Evolutionary conservation across 2,329 filamentous ascomycete genomes (phyloP).

Genomic region (Aspergillus amoenus): DNA sequence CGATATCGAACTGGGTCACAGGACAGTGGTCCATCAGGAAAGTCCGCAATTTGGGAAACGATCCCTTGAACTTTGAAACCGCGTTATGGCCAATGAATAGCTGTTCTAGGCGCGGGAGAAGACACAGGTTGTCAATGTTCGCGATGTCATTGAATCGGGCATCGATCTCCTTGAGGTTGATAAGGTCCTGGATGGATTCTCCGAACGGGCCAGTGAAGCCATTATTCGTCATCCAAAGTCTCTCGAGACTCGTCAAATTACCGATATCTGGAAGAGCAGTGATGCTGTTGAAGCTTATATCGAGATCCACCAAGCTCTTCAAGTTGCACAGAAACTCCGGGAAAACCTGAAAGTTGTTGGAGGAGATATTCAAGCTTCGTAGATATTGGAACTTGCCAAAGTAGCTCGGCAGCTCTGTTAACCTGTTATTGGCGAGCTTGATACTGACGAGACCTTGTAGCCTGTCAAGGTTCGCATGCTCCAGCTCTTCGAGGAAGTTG

Average conservation of each 20-base stretch:
- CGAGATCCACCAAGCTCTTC: conserved; percentile 81
- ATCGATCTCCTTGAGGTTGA: conserved; percentile 83
- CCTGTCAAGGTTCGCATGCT: conserved; percentile 76
- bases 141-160: conserved; percentile 89
- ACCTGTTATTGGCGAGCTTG: conserved; percentile 88
- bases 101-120: conserved; percentile 82
- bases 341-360: conserved; percentile 84
- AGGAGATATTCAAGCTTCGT: conserved; percentile 85
- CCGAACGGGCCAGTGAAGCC: conserved; percentile 75
- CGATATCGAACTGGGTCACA: conserved; percentile 87
- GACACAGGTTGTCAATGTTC: conserved; percentile 82
- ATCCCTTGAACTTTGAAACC: conserved; percentile 84
- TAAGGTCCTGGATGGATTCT: conserved; percentile 67
- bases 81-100: conserved; percentile 89
- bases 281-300: conserved; percentile 96
- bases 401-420: conserved; percentile 74
- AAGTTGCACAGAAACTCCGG: conserved; percentile 82
- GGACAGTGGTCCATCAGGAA: conserved; percentile 93
- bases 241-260: conserved; percentile 74
- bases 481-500: conserved; percentile 83
- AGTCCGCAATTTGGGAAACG: conserved; percentile 80
- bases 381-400: conserved; percentile 79
- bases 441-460: conserved; percentile 79
- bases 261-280: conserved; percentile 76
- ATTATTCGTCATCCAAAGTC: conserved; percentile 95